These are phyloP conservation scores for Hypholoma fasciculare DNA, from an alignment of 768 basidiomycete genomes.

Conservation along the genomic window DNA sequence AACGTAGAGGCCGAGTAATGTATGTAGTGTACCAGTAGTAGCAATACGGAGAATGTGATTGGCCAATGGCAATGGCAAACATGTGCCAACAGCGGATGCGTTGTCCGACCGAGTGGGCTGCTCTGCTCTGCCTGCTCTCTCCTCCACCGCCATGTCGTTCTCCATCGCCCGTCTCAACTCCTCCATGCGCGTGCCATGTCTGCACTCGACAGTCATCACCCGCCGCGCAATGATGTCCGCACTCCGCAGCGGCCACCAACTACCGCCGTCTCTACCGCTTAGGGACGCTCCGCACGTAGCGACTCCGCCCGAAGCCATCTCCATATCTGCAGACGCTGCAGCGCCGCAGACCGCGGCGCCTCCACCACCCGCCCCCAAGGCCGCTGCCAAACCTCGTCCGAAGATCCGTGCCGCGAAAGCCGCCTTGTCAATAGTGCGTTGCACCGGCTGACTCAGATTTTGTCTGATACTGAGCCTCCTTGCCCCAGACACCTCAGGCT, in stretches of 20 bases:
- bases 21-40: slow-evolving; percentile 6
- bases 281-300: slow-evolving; percentile 54
- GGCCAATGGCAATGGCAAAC: slow-evolving; percentile 21
- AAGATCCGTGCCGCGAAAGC: slow-evolving; percentile 73
- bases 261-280: slow-evolving; percentile 25
- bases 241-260: slow-evolving; percentile 33
- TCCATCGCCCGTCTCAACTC: slow-evolving; percentile 30
- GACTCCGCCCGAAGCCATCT: slow-evolving; percentile 40
- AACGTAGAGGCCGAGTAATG: slow-evolving; percentile 21
- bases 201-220: slow-evolving; percentile 32
- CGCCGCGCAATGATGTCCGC: slow-evolving; percentile 73
- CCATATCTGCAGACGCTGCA: slow-evolving; percentile 57
- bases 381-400: slow-evolving; percentile 60
- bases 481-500: slow-evolving; percentile 72
- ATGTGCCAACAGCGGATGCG: slow-evolving; percentile 17
- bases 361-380: slow-evolving; percentile 69
- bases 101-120: background rate
- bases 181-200: slow-evolving; percentile 31
- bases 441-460: background rate
- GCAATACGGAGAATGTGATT: slow-evolving; percentile 28
- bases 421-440: slow-evolving; percentile 69
- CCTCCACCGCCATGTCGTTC: slow-evolving; percentile 23
- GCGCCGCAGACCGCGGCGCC: slow-evolving; percentile 73
- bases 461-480: slow-evolving; percentile 4
- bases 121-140: slow-evolving; percentile 3